These are phyloP conservation scores for Sambucus nigra DNA, from an alignment of 129 eudicot genomes.

Conservation along the genomic window DNA sequence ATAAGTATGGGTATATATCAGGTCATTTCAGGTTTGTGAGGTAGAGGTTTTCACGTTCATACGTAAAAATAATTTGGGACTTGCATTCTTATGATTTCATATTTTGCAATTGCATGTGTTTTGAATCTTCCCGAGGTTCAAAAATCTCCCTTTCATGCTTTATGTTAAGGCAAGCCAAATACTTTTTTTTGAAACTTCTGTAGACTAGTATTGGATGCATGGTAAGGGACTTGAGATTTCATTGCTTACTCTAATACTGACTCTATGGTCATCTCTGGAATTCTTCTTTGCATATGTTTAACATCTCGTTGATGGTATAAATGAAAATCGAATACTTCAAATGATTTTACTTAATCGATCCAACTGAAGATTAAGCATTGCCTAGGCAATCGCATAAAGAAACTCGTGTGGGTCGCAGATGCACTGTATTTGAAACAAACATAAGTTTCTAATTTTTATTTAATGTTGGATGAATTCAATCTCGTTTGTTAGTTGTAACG, in stretches of 20 bases:
- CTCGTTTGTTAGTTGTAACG: constrained; percentile 14
- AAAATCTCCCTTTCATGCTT: too few species aligned
- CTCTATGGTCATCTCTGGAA: constrained; percentile 26
- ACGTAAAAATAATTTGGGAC: too few species aligned
- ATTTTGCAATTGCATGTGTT: too few species aligned
- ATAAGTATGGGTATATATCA: too few species aligned
- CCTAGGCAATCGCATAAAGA: constrained; percentile 1
- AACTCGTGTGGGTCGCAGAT: constrained; percentile 17
- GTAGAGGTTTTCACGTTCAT: too few species aligned
- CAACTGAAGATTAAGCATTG: constrained; percentile 7
- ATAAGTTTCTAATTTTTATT: constrained; percentile 15
- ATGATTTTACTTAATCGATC: constrained; percentile 2
- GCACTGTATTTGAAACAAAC: constrained; percentile 14
- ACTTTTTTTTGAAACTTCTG: too few species aligned
- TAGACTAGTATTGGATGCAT: too few species aligned
- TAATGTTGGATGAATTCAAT: constrained; percentile 33
- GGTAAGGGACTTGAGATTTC: constrained; percentile 31
- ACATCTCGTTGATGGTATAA: constrained; percentile 8
- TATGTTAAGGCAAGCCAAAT: too few species aligned
- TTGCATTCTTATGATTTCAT: too few species aligned
- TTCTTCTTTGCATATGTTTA: constrained; percentile 32
- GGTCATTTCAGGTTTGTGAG: too few species aligned
- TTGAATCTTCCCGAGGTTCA: too few species aligned
- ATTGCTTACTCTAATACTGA: constrained; percentile 21
- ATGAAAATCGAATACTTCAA: neutral